Conservation (phyloP, 768 basidiomycete species). For the Lactarius hengduanensis region DNA sequence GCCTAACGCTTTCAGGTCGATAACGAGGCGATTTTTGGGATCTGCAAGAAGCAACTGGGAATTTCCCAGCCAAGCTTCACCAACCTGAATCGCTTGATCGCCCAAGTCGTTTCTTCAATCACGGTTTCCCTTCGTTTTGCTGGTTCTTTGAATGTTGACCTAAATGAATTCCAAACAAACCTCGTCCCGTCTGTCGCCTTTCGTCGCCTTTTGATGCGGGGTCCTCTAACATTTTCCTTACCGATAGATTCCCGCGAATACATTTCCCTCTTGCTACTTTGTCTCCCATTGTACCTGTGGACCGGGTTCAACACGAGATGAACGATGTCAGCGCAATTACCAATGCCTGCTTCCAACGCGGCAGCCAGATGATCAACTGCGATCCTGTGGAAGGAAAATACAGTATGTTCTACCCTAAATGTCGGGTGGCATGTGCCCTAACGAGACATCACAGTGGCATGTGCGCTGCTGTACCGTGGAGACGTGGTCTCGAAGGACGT, state of each 20-base stretch:
- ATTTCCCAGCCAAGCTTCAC: constrained; percentile 57
- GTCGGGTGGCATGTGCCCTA: background rate
- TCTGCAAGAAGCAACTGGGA: constrained; percentile 54
- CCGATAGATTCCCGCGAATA: constrained; percentile 53
- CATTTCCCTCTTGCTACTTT: constrained; percentile 68
- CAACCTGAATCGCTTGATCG: constrained; percentile 65
- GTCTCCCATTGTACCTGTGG: constrained; percentile 58
- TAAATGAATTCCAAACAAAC: constrained; percentile 72
- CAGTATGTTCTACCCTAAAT: constrained; percentile 42
- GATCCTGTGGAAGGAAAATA: constrained; percentile 80
- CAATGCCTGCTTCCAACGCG: constrained; percentile 70
- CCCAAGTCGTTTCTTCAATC: constrained; percentile 54
- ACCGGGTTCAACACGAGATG: constrained; percentile 64
- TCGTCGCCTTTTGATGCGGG: constrained; percentile 24
- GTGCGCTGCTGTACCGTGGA: constrained; percentile 70
- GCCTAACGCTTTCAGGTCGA: constrained; percentile 37
- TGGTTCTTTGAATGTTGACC: constrained; percentile 62
- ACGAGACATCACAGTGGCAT: constrained; percentile 47
- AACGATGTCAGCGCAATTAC: constrained; percentile 69
- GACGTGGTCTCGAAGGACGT: constrained; percentile 78
- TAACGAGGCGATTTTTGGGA: constrained; percentile 68
- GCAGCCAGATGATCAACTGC: constrained; percentile 79
- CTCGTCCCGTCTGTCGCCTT: constrained; percentile 46
- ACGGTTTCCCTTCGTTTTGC: constrained; percentile 56
- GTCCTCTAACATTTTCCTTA: background rate